Evolutionary conservation across 1,284 basidiomycete species (phyloP).

Genomic region (Cryptococcus maquisensis): DNA sequence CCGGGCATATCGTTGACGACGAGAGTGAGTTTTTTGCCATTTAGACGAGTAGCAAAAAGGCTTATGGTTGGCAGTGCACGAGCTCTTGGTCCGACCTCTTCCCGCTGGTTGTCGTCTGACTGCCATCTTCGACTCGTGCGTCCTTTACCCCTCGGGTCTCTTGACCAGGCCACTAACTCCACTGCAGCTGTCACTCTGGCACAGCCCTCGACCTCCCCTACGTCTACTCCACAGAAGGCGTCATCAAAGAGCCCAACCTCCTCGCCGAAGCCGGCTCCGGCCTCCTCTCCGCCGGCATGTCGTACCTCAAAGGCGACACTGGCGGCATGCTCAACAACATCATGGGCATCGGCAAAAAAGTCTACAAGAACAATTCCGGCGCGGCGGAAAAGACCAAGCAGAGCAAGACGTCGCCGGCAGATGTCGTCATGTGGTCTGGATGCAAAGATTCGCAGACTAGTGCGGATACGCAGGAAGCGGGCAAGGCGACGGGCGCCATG

Average conservation of each 20-base stretch:
- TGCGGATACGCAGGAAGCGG: slow-evolving; percentile 78
- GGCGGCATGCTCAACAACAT: slow-evolving; percentile 60
- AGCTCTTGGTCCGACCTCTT: slow-evolving; percentile 61
- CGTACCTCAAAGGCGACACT: slow-evolving; percentile 60
- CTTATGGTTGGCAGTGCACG: slow-evolving; percentile 16
- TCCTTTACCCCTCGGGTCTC: background rate
- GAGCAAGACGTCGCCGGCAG: slow-evolving; percentile 68
- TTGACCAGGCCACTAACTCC: background rate
- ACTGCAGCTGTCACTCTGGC: slow-evolving; percentile 38
- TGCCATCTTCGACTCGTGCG: slow-evolving; percentile 68
- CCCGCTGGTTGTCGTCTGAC: slow-evolving; percentile 83
- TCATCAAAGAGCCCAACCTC: slow-evolving; percentile 86
- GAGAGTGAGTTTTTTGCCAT: slow-evolving; percentile 30
- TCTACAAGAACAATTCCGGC: slow-evolving; percentile 29
- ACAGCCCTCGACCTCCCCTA: slow-evolving; percentile 52
- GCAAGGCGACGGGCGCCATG: slow-evolving; percentile 84
- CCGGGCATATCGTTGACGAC: slow-evolving; percentile 71
- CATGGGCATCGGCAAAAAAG: slow-evolving; percentile 41
- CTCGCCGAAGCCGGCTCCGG: slow-evolving; percentile 72
- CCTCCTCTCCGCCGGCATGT: slow-evolving; percentile 53
- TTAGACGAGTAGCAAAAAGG: background rate
- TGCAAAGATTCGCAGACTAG: slow-evolving; percentile 87
- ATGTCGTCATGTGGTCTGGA: slow-evolving; percentile 69
- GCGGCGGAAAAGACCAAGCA: slow-evolving; percentile 30
- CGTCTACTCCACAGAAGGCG: slow-evolving; percentile 84